Evolutionary conservation across 2,329 filamentous ascomycete genomes (phyloP).

Genomic region (Lachnellula arida): DNA sequence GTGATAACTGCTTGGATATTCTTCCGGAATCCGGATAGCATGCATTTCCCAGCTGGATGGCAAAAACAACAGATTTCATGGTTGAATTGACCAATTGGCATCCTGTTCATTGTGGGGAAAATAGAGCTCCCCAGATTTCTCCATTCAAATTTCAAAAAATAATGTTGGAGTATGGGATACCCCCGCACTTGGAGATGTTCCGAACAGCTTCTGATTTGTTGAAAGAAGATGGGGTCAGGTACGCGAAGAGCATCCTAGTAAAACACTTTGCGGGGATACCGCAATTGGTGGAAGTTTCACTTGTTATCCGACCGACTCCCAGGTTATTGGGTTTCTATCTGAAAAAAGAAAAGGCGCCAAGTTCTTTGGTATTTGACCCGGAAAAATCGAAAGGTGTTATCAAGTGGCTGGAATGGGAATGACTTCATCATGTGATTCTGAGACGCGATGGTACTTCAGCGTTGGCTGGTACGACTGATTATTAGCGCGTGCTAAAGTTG

Average conservation of each 20-base stretch:
- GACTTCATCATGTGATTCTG: too few species aligned
- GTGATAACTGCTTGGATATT: conserved; percentile 16
- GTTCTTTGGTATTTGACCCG: neutral
- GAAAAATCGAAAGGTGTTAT: neutral
- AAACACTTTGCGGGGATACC: conserved; percentile 5
- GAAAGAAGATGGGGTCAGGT: conserved; percentile 9
- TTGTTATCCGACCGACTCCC: conserved; percentile 8
- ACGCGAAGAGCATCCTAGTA: conserved; percentile 9
- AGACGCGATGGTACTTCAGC: too few species aligned
- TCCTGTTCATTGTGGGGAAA: neutral
- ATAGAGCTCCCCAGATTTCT: conserved; percentile 5
- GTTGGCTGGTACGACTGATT: too few species aligned
- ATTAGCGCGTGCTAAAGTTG: too few species aligned
- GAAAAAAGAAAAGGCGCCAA: neutral
- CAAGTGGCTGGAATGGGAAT: too few species aligned
- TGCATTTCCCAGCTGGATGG: conserved; percentile 2
- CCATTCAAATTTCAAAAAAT: conserved; percentile 5
- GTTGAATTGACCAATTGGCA: neutral
- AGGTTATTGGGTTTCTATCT: neutral
- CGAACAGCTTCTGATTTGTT: conserved; percentile 10
- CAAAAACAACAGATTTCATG: neutral
- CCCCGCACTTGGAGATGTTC: conserved; percentile 14
- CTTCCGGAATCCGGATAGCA: conserved; percentile 24
- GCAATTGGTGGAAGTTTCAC: conserved; percentile 19
- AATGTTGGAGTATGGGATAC: neutral